Evolutionary conservation across 2,329 filamentous ascomycete species (phyloP).

Genomic region (Phialophora expanda): DNA sequence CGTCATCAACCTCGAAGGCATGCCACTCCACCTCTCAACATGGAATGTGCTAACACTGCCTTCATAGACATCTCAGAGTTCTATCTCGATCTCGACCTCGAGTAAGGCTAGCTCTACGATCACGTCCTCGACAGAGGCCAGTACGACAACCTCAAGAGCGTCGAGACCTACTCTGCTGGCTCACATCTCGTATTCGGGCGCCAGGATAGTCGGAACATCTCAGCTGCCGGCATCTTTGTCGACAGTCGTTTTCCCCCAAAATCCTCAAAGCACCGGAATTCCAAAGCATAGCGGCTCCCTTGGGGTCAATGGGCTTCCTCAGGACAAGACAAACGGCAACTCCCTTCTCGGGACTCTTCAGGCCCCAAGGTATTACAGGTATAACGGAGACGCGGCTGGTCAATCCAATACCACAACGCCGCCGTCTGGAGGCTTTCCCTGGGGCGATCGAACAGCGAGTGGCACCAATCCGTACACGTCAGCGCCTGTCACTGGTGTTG

Average conservation of each 20-base stretch:
- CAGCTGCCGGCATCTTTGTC: constrained; percentile 26
- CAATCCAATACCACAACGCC: constrained; percentile 8
- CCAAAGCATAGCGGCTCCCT: constrained; percentile 19
- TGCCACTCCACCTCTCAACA: no score
- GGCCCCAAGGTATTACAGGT: constrained; percentile 30
- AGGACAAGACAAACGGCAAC: constrained; percentile 33
- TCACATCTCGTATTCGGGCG: constrained; percentile 19
- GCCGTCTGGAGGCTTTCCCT: constrained; percentile 30
- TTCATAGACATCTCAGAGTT: no score
- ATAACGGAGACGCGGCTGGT: constrained; percentile 20
- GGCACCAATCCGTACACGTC: constrained; percentile 31
- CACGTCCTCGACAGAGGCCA: neutral
- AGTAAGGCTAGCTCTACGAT: no score
- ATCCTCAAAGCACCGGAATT: constrained; percentile 13
- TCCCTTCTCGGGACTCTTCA: constrained; percentile 31
- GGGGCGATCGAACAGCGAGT: constrained; percentile 29
- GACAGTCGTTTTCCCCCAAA: constrained; percentile 18
- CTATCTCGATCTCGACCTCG: no score
- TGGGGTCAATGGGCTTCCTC: constrained; percentile 26
- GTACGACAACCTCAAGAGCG: neutral
- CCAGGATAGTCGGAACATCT: constrained; percentile 26
- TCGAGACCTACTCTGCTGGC: neutral
- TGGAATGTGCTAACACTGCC: no score
- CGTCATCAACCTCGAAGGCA: no score
- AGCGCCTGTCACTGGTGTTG: constrained; percentile 27